A percentile compares a stretch with the other conserved stretches of the same genome.
Evolutionary conservation across 148 eudicot genomes (phyloP).

Genomic region (Dianthus caryophyllus): DNA sequence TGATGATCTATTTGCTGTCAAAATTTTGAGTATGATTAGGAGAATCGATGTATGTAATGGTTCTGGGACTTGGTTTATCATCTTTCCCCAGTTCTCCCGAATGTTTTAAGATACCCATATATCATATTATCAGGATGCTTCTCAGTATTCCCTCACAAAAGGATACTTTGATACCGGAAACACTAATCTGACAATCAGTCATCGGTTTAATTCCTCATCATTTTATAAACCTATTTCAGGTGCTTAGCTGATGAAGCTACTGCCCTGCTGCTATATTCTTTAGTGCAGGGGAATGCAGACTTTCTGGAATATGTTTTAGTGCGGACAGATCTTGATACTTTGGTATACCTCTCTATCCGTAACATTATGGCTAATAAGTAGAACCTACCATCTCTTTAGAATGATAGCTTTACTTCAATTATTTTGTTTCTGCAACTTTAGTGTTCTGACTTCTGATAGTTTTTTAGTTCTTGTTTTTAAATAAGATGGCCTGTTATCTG

Average conservation of each 20-base stretch:
- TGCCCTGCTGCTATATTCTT: slow-evolving; percentile 68
- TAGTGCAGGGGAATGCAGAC: slow-evolving; percentile 84
- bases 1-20: background rate
- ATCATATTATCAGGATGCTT: background rate
- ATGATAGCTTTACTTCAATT: background rate
- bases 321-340: slow-evolving; percentile 91
- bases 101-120: background rate
- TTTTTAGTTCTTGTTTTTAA: slow-evolving; percentile 7
- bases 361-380: background rate
- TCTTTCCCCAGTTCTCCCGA: background rate
- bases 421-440: background rate
- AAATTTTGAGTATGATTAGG: background rate
- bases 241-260: slow-evolving; percentile 74
- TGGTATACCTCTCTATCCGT: slow-evolving; percentile 49
- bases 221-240: slow-evolving; percentile 35
- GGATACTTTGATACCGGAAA: background rate
- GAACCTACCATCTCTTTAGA: background rate
- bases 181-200: background rate
- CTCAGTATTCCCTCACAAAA: background rate
- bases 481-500: background rate
- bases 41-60: background rate
- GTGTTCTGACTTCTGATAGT: slow-evolving; percentile 5
- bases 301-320: slow-evolving; percentile 96
- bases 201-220: background rate
- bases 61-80: slow-evolving; percentile 2